A percentile compares a stretch with the other conserved stretches of the same genome.
phyloP scores from a whole-genome alignment of 208 protist genomes.

The Trypanosoma mega region DNA sequence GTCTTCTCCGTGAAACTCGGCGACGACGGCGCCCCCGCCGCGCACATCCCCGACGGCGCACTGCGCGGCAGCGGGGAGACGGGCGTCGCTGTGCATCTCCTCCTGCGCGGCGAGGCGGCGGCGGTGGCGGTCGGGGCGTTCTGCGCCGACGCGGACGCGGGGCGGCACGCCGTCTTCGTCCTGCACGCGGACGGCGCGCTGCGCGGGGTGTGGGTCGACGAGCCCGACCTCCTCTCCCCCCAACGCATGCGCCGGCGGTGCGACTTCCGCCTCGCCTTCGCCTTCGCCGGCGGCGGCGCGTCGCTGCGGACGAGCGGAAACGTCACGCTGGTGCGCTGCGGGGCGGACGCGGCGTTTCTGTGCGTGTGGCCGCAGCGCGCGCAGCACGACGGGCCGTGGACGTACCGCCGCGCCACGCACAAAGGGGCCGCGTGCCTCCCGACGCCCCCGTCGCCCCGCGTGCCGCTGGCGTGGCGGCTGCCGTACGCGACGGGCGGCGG shows the following conservation, averaged over 20 bases:
- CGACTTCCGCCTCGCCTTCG: conserved; percentile 18
- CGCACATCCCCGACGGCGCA: conserved; percentile 24
- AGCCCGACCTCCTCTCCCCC: conserved; percentile 70
- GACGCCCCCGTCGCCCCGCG: conserved; percentile 32
- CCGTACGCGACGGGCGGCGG: conserved; percentile 57
- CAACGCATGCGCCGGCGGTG: conserved; percentile 26
- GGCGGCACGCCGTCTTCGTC: conserved; percentile 60
- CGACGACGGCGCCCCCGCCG: conserved; percentile 32
- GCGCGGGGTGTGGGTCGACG: conserved; percentile 46
- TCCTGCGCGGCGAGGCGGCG: conserved; percentile 19
- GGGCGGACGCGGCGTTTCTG: conserved; percentile 44
- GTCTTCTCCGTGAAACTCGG: conserved; percentile 63
- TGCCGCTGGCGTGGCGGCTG: conserved; percentile 57
- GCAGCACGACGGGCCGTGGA: conserved; percentile 43
- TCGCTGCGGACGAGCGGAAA: conserved; percentile 41
- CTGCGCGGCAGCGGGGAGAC: neutral
- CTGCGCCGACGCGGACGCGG: conserved; percentile 68
- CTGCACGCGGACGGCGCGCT: conserved; percentile 48
- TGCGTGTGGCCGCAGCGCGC: conserved; percentile 67
- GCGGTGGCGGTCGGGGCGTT: conserved; percentile 43
- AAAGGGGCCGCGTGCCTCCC: conserved; percentile 32
- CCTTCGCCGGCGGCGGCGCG: conserved; percentile 13
- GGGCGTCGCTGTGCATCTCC: conserved; percentile 23
- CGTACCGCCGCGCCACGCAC: conserved; percentile 31
- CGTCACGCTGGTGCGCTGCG: conserved; percentile 61